These are phyloP conservation scores for Phytopythium chamaehyphon DNA, from an alignment of 352 stramenopile genomes.

Conservation along the genomic window DNA sequence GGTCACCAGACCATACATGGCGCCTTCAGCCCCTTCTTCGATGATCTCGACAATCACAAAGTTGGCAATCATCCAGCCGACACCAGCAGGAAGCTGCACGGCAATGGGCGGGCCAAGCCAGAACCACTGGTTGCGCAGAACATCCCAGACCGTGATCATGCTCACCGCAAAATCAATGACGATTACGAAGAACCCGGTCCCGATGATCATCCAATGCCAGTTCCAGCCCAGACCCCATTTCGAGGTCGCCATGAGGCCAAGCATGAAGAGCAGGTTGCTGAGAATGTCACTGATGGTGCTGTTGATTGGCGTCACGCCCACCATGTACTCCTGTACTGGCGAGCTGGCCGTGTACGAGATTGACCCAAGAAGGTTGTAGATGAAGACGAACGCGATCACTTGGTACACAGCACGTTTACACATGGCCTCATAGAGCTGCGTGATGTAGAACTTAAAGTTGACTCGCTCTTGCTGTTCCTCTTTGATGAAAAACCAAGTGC, in stretches of 20 bases:
- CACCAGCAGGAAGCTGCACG: constrained; percentile 12
- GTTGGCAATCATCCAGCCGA: constrained; percentile 18
- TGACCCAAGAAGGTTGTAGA: constrained; percentile 15
- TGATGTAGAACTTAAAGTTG: constrained; percentile 16
- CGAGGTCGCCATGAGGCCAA: constrained; percentile 16
- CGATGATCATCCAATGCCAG: constrained; percentile 26
- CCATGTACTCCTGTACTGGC: constrained; percentile 15
- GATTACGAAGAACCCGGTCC: constrained; percentile 9
- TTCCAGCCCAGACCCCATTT: constrained; percentile 26
- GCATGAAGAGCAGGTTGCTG: constrained; percentile 15
- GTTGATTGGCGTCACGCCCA: constrained; percentile 18
- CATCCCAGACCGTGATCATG: constrained; percentile 10
- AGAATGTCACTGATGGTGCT: constrained; percentile 18
- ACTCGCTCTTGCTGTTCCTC: constrained; percentile 28
- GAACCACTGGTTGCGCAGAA: constrained; percentile 12
- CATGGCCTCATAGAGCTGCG: constrained; percentile 29
- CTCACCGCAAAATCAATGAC: constrained; percentile 10
- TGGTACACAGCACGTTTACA: constrained; percentile 24
- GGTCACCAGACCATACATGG: constrained; percentile 26
- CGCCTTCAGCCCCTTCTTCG: constrained; percentile 26
- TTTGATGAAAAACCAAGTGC: constrained; percentile 47
- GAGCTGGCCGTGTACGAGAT: constrained; percentile 16
- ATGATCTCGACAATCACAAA: constrained; percentile 29
- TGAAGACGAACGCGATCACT: constrained; percentile 18
- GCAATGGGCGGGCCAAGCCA: constrained; percentile 11